Evolutionary conservation across 2,329 filamentous ascomycete genomes (phyloP).

Genomic region (Dactylonectria macrodidyma): DNA sequence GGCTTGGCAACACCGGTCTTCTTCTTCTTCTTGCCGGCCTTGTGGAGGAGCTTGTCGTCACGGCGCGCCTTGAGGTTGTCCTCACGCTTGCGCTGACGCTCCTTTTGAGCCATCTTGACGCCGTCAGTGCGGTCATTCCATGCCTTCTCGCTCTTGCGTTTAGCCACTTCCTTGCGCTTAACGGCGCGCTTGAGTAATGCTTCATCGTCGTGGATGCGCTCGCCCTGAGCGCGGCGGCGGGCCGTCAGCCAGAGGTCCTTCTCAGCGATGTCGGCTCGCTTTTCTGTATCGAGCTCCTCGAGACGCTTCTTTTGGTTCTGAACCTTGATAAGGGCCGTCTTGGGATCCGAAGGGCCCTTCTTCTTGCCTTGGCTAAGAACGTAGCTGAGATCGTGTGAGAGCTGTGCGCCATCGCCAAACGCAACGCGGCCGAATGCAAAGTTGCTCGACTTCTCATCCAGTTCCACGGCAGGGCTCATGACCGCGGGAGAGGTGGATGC

Average conservation of each 20-base stretch:
- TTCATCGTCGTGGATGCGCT: constrained; percentile 90
- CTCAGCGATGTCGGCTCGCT: constrained; percentile 89
- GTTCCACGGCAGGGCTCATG: constrained; percentile 69
- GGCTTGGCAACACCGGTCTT: constrained; percentile 46
- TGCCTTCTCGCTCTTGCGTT: constrained; percentile 92
- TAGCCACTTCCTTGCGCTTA: constrained; percentile 91
- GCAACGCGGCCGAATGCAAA: constrained; percentile 94
- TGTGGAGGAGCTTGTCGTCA: constrained; percentile 78
- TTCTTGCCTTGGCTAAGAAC: constrained; percentile 70
- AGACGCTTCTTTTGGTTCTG: constrained; percentile 90
- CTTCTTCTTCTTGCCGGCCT: constrained; percentile 72
- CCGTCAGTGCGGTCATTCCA: constrained; percentile 83
- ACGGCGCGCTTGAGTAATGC: constrained; percentile 92
- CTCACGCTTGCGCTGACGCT: constrained; percentile 86
- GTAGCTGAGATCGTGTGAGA: constrained; percentile 81
- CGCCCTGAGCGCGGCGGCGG: constrained; percentile 89
- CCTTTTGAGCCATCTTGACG: constrained; percentile 82
- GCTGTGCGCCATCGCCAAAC: constrained; percentile 86
- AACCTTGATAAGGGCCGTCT: constrained; percentile 86
- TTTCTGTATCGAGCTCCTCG: constrained; percentile 80
- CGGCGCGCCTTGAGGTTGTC: constrained; percentile 82
- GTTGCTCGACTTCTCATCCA: constrained; percentile 71
- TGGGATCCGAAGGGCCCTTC: constrained; percentile 87
- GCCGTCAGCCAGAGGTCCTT: constrained; percentile 97
- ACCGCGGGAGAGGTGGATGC: constrained; percentile 74